phyloP scores from a whole-genome alignment of 179 eudicot genomes.

The Silene coronaria region DNA sequence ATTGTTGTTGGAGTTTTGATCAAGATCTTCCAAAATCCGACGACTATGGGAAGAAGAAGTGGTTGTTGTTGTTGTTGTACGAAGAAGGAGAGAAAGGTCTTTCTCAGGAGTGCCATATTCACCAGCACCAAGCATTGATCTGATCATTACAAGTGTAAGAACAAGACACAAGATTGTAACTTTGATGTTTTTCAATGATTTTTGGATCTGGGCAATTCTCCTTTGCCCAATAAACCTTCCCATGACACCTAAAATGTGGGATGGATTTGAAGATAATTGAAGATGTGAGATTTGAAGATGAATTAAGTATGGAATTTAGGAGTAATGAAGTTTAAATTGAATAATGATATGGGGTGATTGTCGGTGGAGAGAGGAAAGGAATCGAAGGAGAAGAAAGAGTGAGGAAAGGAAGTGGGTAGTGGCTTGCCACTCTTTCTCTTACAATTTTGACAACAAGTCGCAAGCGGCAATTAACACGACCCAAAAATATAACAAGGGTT shows the following conservation, averaged over 20 bases:
- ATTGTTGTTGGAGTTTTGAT: background rate
- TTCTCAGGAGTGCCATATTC: conserved; percentile 40
- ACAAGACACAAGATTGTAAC: conserved; percentile 37
- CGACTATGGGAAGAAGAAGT: background rate
- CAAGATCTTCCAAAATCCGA: background rate
- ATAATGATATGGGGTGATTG: background rate
- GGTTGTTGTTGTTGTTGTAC: background rate
- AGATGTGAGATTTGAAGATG: background rate
- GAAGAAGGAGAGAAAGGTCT: conserved; percentile 17
- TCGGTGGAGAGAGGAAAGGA: background rate
- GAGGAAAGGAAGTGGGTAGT: background rate
- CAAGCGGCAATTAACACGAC: no score
- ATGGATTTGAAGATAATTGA: background rate
- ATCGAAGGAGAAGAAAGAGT: background rate
- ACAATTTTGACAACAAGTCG: background rate
- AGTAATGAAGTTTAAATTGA: background rate
- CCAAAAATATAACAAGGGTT: no score
- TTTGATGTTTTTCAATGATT: conserved; percentile 19
- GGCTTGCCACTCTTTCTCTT: background rate
- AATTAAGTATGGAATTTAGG: background rate
- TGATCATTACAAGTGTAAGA: conserved; percentile 39
- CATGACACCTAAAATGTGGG: conserved; percentile 12
- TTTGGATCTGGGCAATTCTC: conserved; percentile 31
- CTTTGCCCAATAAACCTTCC: conserved; percentile 22
- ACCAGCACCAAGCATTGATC: conserved; percentile 46